Percentiles rank a stretch among this genome's conserved stretches.
Conservation (phyloP, 1,284 basidiomycete genomes). For the Fistulinella staudtii region DNA sequence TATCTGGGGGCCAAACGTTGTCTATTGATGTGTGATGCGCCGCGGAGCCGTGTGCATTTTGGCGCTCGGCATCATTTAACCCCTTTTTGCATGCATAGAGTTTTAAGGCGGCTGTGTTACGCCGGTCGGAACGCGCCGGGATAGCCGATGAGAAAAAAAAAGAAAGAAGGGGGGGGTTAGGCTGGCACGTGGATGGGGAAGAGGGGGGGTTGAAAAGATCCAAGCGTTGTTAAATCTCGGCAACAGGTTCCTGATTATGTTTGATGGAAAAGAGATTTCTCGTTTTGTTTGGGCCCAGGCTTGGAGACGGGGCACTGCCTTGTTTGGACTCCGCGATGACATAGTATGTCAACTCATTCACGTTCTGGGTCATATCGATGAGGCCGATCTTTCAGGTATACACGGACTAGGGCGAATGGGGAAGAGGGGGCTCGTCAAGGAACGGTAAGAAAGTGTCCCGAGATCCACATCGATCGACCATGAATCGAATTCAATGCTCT, state of each 20-base stretch:
- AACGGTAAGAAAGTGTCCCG: constrained; percentile 17
- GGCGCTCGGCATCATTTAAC: neutral
- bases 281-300: constrained; percentile 8
- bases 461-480: constrained; percentile 11
- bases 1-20: neutral
- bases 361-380: neutral
- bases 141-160: neutral
- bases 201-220: no score
- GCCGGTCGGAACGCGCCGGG: neutral
- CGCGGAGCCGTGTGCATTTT: constrained; percentile 6
- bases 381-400: neutral
- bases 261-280: constrained; percentile 9
- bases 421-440: no score
- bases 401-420: no score
- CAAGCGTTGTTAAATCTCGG: neutral
- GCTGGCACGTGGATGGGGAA: constrained; percentile 7
- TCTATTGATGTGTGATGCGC: neutral
- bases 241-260: constrained; percentile 12
- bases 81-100: neutral
- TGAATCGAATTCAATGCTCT: constrained; percentile 18
- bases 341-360: constrained; percentile 13
- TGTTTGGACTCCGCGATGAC: constrained; percentile 24
- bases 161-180: constrained; percentile 2
- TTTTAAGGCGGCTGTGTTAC: neutral
- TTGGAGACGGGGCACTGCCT: neutral